Conservation (phyloP, 108 stramenopile genomes). For the Schizochytrium sp. region DNA sequence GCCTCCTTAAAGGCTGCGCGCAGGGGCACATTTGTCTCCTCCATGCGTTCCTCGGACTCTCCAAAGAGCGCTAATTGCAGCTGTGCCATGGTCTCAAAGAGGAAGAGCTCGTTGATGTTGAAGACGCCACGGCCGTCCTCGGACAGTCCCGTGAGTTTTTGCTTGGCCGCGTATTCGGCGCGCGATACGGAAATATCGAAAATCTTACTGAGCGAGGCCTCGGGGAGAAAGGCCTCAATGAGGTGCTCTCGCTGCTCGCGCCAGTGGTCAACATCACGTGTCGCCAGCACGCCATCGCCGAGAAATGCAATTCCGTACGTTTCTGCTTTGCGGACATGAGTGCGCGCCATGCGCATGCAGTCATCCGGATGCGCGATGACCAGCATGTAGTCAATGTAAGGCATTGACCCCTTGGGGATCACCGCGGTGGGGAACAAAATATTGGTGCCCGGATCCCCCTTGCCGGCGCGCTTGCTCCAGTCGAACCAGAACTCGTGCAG, state of each 20-base stretch:
- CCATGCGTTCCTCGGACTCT: not conserved
- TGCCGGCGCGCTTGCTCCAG: not conserved
- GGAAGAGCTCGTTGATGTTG: not conserved
- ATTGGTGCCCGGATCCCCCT: not conserved
- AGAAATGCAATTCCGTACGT: conserved; percentile 1
- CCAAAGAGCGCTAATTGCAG: not conserved
- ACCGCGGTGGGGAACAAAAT: not conserved
- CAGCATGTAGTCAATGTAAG: not conserved
- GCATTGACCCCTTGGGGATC: not conserved
- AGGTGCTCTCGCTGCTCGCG: not conserved
- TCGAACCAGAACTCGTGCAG: conserved; percentile 1
- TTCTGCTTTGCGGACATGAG: not conserved
- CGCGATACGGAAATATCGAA: not conserved
- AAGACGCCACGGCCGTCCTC: not conserved
- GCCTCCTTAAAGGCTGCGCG: not conserved
- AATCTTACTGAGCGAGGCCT: not conserved
- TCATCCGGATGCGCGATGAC: not conserved
- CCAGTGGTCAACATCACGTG: not conserved
- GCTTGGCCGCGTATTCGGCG: not conserved
- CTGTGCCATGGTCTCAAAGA: not conserved
- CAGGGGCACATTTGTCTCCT: not conserved
- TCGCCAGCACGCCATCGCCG: conserved; percentile 1
- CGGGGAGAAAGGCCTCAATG: conserved; percentile 1
- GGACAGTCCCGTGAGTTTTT: not conserved
- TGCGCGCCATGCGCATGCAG: not conserved